Evolutionary conservation across 257 asterid species (phyloP), one percentile per base, ranked within the genome.

Genomic region (Petunia axillaris): DNA sequence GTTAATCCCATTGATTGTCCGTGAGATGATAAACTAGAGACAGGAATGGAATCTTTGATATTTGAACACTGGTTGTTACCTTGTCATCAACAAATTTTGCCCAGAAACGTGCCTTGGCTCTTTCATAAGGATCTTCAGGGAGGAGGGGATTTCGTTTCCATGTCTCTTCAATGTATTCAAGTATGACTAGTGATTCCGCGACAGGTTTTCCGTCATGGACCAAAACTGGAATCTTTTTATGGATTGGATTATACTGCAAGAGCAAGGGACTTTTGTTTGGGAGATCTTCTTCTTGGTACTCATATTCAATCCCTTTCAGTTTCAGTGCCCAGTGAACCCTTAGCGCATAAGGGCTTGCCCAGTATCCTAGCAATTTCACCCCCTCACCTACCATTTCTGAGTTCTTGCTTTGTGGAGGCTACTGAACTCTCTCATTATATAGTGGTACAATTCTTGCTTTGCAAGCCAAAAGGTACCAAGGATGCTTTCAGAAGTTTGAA

Each of bases 201-300:
- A 80, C 46, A 50, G 84, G 77, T 5, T 85, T 82, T 14, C 75
- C 88, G 0, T 67, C 62, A 79, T 85, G 88, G 35, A 85, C 67
- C 76, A 79, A 79, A 75, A 85, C 80, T 0, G 88, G 88, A 11
- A 82, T 59, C 75, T 85, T 79, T 57, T 79, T 82, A 81, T 80
- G 70, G 14, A 80, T 81, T 37, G 88, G 88, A 75, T 85, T 85
- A 10, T 38, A 80, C 59, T 80, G 81, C 78, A 82, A 48, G n/a
- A 80, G 84, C 76, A 82, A 41, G 41, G 81, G 57, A 41, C 86
- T 85, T 81, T 82, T 85, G 55, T 57, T 80, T 35, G 9, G 7
- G 60, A 85, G 88, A 85, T 85, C 65, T 80, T 85, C 88, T 85
- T 85, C 88, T 4, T 59, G 82, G 82, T 85, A 85, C 5, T 82